Evolutionary conservation across 306 rosid genomes (phyloP), one percentile per base, ranked within the genome.

Genomic region (Fragaria iinumae): DNA sequence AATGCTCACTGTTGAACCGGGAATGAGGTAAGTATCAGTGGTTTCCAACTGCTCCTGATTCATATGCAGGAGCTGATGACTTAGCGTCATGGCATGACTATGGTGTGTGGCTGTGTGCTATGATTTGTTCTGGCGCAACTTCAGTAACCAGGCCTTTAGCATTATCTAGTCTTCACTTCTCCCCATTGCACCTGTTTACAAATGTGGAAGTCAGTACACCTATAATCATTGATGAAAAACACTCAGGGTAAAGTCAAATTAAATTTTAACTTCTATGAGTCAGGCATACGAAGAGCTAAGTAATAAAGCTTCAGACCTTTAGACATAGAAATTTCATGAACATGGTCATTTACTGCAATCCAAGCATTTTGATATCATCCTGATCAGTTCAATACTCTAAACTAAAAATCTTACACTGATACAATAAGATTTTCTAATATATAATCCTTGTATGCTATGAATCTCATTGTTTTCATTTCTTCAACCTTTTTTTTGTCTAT

Each of bases 21-120:
- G 66, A 53, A 23, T 56, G 76, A 7, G 59, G 32, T 14, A 32
- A 23, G 68, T 27, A 57, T 53, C 41, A 25, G 23, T 23, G 55
- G 66, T 53, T 21, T 47, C 27, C 75, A 50, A 71, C 34, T 71
- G 29, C 75, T 71, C 38, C 59, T 25, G 0, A 71, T 48, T 49
- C 32, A 70, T 70, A 47, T 48, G 75, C n/a, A 49, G 75, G 60
- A 45, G 56, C 29, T 10, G 45, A 71, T 27, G 27, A 27, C 20
- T 48, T 27, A 16, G 29, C 17, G 10, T 29, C 32, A 48, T 49
- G 45, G 27, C 23, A n/a, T 32, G 48, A 53, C 25, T 38, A 1
- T 34, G 23, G 25, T 34, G 76, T 72, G 71, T 4, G 11, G 25
- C 6, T 34, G 76, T 72, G 71, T 4, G 11, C 41, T 56, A 14